Percentiles rank a stretch among this genome's conserved stretches.
These are phyloP conservation scores for Fusarium lateritium DNA, from an alignment of 2,329 filamentous ascomycete species.

Conservation along the genomic window DNA sequence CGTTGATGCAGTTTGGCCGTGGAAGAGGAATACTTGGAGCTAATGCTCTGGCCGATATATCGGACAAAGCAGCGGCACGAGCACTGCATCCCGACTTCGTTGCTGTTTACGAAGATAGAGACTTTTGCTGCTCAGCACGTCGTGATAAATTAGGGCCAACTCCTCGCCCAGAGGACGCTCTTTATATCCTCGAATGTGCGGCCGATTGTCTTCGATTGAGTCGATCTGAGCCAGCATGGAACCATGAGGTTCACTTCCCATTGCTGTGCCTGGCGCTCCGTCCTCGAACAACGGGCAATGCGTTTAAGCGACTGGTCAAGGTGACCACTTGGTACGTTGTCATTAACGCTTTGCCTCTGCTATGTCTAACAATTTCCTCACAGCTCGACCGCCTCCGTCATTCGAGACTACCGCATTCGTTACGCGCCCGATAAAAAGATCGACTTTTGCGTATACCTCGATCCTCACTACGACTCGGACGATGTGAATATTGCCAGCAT, in stretches of 20 bases:
- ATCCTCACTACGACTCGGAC: neutral
- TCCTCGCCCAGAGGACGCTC: neutral
- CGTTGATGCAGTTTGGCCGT: neutral
- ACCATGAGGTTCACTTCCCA: neutral
- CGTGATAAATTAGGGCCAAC: neutral
- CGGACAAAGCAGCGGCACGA: neutral
- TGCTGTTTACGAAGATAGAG: neutral
- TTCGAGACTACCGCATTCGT: slow-evolving; percentile 7
- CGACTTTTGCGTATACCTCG: slow-evolving; percentile 21
- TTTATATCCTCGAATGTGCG: slow-evolving; percentile 6
- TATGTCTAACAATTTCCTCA: neutral
- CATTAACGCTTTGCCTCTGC: accelerated
- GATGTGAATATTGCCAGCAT: neutral
- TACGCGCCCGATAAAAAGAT: slow-evolving; percentile 16
- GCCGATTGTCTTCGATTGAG: neutral
- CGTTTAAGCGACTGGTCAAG: neutral
- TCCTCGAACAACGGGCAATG: neutral
- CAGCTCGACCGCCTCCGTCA: neutral
- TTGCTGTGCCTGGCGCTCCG: slow-evolving; percentile 1
- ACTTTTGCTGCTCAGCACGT: neutral
- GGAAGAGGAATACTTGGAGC: neutral
- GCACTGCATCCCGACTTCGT: neutral
- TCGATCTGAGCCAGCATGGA: slow-evolving; percentile 4
- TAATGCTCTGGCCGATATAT: neutral
- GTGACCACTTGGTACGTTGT: neutral